Base-by-base conservation (phyloP, 2,329 filamentous ascomycete genomes). In the Sporothrix sp. region DNA sequence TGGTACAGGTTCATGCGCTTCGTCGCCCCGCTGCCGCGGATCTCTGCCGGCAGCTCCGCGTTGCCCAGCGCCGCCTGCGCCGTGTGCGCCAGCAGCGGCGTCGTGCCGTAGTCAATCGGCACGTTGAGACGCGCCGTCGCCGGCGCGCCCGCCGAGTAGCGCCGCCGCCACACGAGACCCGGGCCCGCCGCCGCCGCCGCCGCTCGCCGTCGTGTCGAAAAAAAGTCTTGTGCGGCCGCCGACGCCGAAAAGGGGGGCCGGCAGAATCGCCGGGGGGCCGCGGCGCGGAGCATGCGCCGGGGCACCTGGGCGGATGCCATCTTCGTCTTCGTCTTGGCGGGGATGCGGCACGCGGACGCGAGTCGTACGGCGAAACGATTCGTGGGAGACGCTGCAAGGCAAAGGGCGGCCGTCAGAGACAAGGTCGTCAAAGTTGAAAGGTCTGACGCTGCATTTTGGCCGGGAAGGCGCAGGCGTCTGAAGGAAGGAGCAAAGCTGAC, bases 1-100 rank as follows among this genome's bases (percentile, higher is more conserved):
- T 95, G 88, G 70, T 93, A 96, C 33, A 96, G 77, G 68, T 97
- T 97, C 76, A 94, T 85, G 58, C 87, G 85, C 64, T 87, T 88
- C 3, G 88, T 91, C 1, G 82, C 75, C 3, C 51, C 51, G 40
- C 82, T 80, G 63, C 81, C 81, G 57, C 76, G 79, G 27, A 81
- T 73, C 18, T 82, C 73, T 28, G 72, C 63, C 0, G 87, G 74
- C 4, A 97, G 78, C 61, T 95, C 88, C 4, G 78, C 72, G 61
- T 84, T 84, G 43, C 74, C 69, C 16, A 94, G 76, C 7, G 88
- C 81, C 1, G 81, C 71, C 57, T 86, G 82, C 2, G 89, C 75
- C 21, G 79, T 85, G 64, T 96, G 93, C 52, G 88, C 78, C 25
- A 98, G 77, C 36, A 97, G 70, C 13, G 87, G 77, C 1, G 85